Evolutionary conservation across 2,329 filamentous ascomycete species (phyloP), one percentile per base, ranked within the genome.

Genomic region (Fusarium neocosmosporiellum): DNA sequence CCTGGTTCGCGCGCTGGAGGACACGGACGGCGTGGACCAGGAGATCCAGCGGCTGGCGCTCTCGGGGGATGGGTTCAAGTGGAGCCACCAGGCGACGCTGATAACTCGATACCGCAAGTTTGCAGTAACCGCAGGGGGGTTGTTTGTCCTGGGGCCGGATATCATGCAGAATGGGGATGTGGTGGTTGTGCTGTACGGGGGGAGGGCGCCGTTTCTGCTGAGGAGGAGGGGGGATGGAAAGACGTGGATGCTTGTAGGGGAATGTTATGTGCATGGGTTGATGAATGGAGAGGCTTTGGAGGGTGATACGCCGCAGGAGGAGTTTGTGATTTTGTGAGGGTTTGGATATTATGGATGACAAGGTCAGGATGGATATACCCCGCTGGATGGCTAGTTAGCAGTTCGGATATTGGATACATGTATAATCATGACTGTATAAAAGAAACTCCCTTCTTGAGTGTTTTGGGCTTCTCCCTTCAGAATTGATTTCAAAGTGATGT

Each of bases 251-350:
- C 60, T 83, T 22, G 63, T 83, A 14, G 80, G 81, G 2, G 81
- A 83, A 66, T 83, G 81, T 37, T 83, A 83, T 65, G 78, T 81
- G 4, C 80, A 82, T 63, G 81, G 81, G 2, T 62, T 83, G 57
- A 83, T 83, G 82, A 71, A 79, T 34, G 80, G 81, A 2, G 81
- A 83, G 67, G 78, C 72, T 4, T 68, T 81, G 64, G 61, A 70
- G 16, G 62, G 67, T 8, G 69, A 76, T 11, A n/a, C 69, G 1
- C 48, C 70, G 7, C 75, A 81, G 22, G 79, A 82, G 50, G 74
- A 75, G 48, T 82, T 82, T 74, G 63, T 74, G 2, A 78, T 82
- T 65, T 22, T 73, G 16, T 80, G 22, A 59, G 33, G 46, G 66
- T 50, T 31, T n/a, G 65, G 63, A 70, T 73, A 70, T 63, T 54